Evolutionary conservation across 2,329 filamentous ascomycete genomes (phyloP), one percentile per base, ranked within the genome.

Genomic region (Fusarium nematophilum): DNA sequence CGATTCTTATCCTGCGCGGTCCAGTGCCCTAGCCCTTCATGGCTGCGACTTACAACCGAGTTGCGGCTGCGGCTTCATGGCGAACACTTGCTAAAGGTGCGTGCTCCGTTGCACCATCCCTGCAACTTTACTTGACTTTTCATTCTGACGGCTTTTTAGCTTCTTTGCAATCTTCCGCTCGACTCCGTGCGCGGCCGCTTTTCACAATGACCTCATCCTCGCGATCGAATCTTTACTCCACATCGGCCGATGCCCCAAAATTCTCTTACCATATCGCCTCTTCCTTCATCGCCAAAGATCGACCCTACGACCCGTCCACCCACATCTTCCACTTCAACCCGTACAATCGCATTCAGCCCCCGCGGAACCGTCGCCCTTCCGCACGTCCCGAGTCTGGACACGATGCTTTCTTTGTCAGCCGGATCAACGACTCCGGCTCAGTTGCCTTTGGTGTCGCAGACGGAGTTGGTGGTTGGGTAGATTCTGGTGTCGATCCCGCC

Each of bases 391-490:
- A 87, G 54, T 95, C 91, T 44, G 95, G 95, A 13, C 93, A 99
- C 76, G 95, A 99, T 82, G 92, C 95, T 53, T 98, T 97, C 79
- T 99, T 99, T 76, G 90, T 95, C 67, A 86, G 90, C 71, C 86
- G 88, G 18, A 81, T 97, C n/a, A 91, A 90, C 45, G 85, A 87
- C 61, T 84, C 84, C 2, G 83, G 87, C 30, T 83, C 87, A 33
- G 85, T 97, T 9, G 92, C 93, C 1, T 89, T 99, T 66, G 95
- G 92, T 14, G 86, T 99, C 18, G 93, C 93, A 47, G 95, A 99
- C 73, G 95, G 95, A 9, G 95, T 99, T 0, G 95, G 95, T 40
- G 95, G 95, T 29, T 99, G 95, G 93, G 87, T 90, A 61, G 91
- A 97, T 67, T 94, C 90, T 31, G 93, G 93, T 37, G 89, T 99